Conservation (phyloP, 2,329 filamentous ascomycete genomes). For the Ophiosphaerella herpotricha region DNA sequence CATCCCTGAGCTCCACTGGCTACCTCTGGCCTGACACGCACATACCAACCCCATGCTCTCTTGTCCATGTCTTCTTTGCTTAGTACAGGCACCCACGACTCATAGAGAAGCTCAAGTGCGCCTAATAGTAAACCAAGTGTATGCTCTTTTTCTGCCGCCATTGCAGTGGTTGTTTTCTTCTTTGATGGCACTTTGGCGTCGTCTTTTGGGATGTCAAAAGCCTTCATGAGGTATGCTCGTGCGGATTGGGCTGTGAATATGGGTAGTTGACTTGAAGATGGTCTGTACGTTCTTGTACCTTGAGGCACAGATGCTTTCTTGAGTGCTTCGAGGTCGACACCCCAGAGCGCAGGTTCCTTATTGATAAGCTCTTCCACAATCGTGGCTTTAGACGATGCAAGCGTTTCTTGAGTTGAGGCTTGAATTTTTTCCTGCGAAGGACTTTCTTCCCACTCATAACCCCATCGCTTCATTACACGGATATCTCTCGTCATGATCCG, state of each 20-base stretch:
- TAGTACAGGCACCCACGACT: constrained; percentile 73
- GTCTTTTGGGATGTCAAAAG: constrained; percentile 59
- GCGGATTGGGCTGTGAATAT: constrained; percentile 77
- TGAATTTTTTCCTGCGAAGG: constrained; percentile 13
- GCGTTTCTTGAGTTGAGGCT: constrained; percentile 15
- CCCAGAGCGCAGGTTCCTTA: constrained; percentile 60
- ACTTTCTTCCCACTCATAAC: constrained; percentile 57
- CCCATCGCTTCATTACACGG: constrained; percentile 75
- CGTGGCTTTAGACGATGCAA: constrained; percentile 18
- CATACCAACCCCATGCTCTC: constrained; percentile 82
- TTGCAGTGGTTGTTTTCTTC: constrained; percentile 53
- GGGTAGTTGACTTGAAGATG: constrained; percentile 59
- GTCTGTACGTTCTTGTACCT: constrained; percentile 14
- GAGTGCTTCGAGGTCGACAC: constrained; percentile 61
- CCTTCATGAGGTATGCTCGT: constrained; percentile 59
- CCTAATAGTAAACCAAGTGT: constrained; percentile 73
- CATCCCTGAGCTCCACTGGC: constrained; percentile 75
- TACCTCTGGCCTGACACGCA: constrained; percentile 75
- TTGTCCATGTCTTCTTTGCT: constrained; percentile 70
- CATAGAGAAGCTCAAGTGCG: constrained; percentile 71
- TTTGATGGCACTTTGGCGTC: constrained; percentile 36
- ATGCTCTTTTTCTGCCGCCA: constrained; percentile 66
- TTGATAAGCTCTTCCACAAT: constrained; percentile 11
- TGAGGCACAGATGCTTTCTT: constrained; percentile 50
- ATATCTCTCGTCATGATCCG: constrained; percentile 75